Evolutionary conservation across 2,329 filamentous ascomycete genomes (phyloP), one percentile per base, ranked within the genome.

Genomic region (Claviceps fusiformis): DNA sequence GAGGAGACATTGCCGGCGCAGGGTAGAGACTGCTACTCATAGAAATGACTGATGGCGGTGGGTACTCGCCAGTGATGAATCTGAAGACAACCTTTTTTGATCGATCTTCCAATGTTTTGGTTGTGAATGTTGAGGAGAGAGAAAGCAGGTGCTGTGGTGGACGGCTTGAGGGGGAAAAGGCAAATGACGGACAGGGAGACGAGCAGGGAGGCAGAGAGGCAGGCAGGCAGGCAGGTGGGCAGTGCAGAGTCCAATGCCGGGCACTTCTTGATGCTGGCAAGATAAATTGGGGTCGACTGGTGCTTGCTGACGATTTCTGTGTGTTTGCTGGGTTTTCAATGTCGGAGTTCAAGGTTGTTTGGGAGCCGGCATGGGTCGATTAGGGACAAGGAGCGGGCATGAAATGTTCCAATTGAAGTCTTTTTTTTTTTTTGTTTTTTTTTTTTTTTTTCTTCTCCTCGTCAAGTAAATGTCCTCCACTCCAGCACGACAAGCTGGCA

Each of bases 1-100:
- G 50, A 27, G 50, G 54, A 46, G 54, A 52, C 56, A 57, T 55
- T 50, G 45, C 53, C 39, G 46, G 46, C 56, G 48, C 53, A 51
- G 54, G 46, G 53, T 53, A 15, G 13, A 43, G 55, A 45, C 49
- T 46, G 52, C 44, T 48, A 43, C 41, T 37, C 44, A 54, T 44
- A 50, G 53, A 44, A 27, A 47, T 52, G 49, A 31, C 52, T 19
- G 27, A 24, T 35, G 27, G 48, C 43, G n/a, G 50, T 52, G n/a
- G 10, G 47, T 47, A 9, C n/a, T 50, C 13, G 52, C 27, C 31
- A 9, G 31, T 15, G 35, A 17, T 9, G 6, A 9, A 37, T 37
- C 35, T 37, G 35, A 11, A 11, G 35, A 37, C 11, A 17, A 17
- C 15, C 31, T 4, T 5, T 33, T 33, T 33, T 5, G 4, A 15